These are phyloP conservation scores for Cryphonectria carpinicola DNA, from an alignment of 2,329 filamentous ascomycete genomes.

Conservation along the genomic window DNA sequence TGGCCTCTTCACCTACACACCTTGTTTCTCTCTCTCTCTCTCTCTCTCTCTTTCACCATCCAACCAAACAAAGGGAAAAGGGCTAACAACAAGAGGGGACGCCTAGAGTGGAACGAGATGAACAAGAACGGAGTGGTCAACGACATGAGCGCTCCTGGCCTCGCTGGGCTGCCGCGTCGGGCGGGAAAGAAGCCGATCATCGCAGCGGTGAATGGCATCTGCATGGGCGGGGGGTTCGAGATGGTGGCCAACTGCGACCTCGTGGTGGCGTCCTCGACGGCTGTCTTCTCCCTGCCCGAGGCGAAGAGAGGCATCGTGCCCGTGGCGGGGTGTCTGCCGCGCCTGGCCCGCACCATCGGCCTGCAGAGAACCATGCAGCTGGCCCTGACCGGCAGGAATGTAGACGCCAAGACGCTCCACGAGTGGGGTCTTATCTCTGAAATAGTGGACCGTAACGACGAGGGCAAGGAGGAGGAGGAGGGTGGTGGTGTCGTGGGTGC, in stretches of 20 bases:
- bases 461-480: not conserved
- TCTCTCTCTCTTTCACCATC: not conserved
- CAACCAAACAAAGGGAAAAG: not conserved
- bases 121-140: constrained; percentile 40
- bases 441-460: constrained; percentile 48
- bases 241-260: constrained; percentile 74
- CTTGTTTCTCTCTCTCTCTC: not conserved
- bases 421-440: constrained; percentile 72
- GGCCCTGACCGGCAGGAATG: constrained; percentile 65
- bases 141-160: constrained; percentile 52
- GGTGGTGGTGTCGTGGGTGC: constrained; percentile 50
- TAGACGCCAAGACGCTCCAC: constrained; percentile 62
- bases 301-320: constrained; percentile 72
- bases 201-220: constrained; percentile 74
- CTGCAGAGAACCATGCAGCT: constrained; percentile 73
- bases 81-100: constrained; percentile 5
- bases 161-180: constrained; percentile 67
- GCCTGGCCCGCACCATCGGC: constrained; percentile 69
- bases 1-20: too few species aligned
- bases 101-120: constrained; percentile 57
- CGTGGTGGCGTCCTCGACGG: constrained; percentile 61
- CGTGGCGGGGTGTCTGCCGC: constrained; percentile 70
- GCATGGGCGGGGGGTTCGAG: constrained; percentile 74
- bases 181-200: constrained; percentile 74
- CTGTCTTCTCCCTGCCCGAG: constrained; percentile 70